These are phyloP conservation scores for Tolypocladium capitatum DNA, from an alignment of 2,329 filamentous ascomycete species.

Conservation along the genomic window DNA sequence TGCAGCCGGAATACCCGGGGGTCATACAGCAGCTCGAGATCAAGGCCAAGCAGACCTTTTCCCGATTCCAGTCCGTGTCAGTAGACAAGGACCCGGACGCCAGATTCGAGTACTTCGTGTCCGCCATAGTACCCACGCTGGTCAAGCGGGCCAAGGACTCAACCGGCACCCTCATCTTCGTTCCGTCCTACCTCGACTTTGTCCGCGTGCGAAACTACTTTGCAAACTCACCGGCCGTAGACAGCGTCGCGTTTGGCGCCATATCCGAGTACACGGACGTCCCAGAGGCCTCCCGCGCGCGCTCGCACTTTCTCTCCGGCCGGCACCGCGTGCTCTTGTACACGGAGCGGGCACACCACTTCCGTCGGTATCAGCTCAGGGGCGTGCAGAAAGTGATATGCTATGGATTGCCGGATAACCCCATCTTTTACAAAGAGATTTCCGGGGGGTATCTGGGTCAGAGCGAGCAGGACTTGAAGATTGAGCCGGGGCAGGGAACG, in stretches of 20 bases:
- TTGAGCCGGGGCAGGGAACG: slow-evolving; percentile 45
- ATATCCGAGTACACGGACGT: slow-evolving; percentile 80
- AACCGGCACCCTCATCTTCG: slow-evolving; percentile 68
- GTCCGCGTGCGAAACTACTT: slow-evolving; percentile 89
- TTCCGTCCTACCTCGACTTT: slow-evolving; percentile 91
- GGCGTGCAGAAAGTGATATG: slow-evolving; percentile 78
- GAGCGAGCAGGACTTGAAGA: slow-evolving; percentile 42
- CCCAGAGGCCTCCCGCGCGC: slow-evolving; percentile 66
- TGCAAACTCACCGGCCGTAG: slow-evolving; percentile 49
- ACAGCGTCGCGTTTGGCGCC: slow-evolving; percentile 49
- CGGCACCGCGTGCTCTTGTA: slow-evolving; percentile 77
- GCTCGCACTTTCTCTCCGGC: slow-evolving; percentile 76
- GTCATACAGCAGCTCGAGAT: slow-evolving; percentile 61
- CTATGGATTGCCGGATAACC: slow-evolving; percentile 85
- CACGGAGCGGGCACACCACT: slow-evolving; percentile 93
- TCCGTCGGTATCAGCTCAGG: slow-evolving; percentile 70
- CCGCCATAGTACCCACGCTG: slow-evolving; percentile 64
- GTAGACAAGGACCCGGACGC: slow-evolving; percentile 70
- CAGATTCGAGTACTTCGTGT: slow-evolving; percentile 82
- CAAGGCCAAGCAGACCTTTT: slow-evolving; percentile 75
- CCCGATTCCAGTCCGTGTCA: slow-evolving; percentile 61
- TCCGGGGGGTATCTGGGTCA: slow-evolving; percentile 51
- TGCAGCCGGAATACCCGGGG: slow-evolving; percentile 55
- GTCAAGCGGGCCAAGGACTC: slow-evolving; percentile 52
- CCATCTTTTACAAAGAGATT: slow-evolving; percentile 65